Percentiles rank a stretch among this genome's conserved stretches.
Conservation (phyloP, 2,329 filamentous ascomycete genomes). For the Amylocarpus encephaloides region DNA sequence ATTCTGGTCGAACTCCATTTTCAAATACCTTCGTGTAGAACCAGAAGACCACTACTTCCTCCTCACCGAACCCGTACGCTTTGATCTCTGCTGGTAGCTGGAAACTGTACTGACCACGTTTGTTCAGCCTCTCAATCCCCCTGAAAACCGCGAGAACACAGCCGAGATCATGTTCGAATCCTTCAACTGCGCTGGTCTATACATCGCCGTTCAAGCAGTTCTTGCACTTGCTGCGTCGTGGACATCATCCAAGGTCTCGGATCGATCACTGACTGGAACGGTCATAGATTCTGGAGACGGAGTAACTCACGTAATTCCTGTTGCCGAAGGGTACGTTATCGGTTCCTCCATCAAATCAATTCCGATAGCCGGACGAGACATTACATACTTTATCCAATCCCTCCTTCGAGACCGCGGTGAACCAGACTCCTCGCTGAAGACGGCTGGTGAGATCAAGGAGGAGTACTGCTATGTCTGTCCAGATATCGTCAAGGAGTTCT, state of each 20-base stretch:
- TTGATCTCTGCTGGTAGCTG: background rate
- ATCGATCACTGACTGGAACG: slow-evolving; percentile 91
- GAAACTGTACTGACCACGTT: background rate
- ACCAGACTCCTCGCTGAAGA: slow-evolving; percentile 94
- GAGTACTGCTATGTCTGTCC: slow-evolving; percentile 98
- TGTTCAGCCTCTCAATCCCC: slow-evolving; percentile 82
- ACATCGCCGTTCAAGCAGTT: slow-evolving; percentile 97
- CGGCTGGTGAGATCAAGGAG: slow-evolving; percentile 96
- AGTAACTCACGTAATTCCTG: slow-evolving; percentile 97
- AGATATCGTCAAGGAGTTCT: slow-evolving; percentile 98
- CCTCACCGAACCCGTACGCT: slow-evolving; percentile 83
- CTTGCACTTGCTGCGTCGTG: slow-evolving; percentile 94
- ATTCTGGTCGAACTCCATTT: slow-evolving; percentile 99
- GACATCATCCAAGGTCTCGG: slow-evolving; percentile 97
- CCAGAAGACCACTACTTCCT: slow-evolving; percentile 99
- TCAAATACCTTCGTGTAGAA: slow-evolving; percentile 97
- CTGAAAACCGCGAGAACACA: slow-evolving; percentile 97
- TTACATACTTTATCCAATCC: slow-evolving; percentile 98
- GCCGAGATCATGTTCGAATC: slow-evolving; percentile 99
- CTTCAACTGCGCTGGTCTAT: slow-evolving; percentile 97
- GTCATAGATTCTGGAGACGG: slow-evolving; percentile 98
- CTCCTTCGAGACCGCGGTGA: slow-evolving; percentile 93
- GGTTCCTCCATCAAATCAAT: slow-evolving; percentile 99
- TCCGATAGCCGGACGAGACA: slow-evolving; percentile 93
- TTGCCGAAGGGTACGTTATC: slow-evolving; percentile 98